Conservation (phyloP, 495 filamentous ascomycete genomes). For the Trypethelium eluteriae region DNA sequence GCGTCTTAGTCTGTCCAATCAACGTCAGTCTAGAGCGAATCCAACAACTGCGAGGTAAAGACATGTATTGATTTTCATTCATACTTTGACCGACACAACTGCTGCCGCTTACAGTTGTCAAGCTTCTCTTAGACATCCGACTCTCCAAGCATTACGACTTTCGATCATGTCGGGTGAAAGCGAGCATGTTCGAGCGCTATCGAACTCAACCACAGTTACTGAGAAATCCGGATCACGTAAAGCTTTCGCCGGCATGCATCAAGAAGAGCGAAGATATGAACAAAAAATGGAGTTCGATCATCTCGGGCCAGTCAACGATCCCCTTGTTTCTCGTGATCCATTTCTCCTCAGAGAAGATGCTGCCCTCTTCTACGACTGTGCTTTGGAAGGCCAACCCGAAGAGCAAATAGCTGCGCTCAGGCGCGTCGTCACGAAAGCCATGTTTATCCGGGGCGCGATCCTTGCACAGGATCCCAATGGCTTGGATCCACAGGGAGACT, state of each 20-base stretch:
- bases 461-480: constrained; percentile 7
- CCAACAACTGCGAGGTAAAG: background rate
- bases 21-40: background rate
- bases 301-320: constrained; percentile 7
- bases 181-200: background rate
- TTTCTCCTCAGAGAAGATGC: constrained; percentile 7
- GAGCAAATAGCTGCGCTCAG: background rate
- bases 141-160: background rate
- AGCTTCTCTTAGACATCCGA: background rate
- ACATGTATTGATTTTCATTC: background rate
- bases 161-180: background rate
- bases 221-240: constrained; percentile 2
- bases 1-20: background rate
- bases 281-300: constrained; percentile 9
- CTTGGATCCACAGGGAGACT: constrained; percentile 6
- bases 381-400: constrained; percentile 8
- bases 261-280: constrained; percentile 7
- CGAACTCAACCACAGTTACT: constrained; percentile 1
- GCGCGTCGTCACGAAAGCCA: background rate
- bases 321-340: background rate
- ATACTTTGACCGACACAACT: background rate
- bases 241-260: background rate
- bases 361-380: constrained; percentile 5
- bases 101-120: background rate
- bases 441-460: constrained; percentile 5